Percentiles rank a stretch among this genome's conserved stretches.
These are phyloP conservation scores for Monosporascus cannonballus DNA, from an alignment of 2,329 filamentous ascomycete species.

Conservation along the genomic window DNA sequence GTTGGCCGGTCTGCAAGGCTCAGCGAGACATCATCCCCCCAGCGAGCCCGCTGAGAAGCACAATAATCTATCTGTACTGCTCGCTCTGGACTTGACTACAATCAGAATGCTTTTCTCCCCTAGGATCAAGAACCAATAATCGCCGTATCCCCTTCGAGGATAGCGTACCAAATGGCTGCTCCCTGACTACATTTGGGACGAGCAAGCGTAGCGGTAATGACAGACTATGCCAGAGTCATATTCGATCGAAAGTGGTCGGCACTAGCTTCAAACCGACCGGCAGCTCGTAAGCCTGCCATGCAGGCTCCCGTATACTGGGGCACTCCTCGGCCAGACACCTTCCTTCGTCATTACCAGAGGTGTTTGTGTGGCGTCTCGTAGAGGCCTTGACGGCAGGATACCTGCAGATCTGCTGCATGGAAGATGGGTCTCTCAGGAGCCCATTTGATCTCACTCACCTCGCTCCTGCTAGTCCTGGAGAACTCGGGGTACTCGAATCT, in stretches of 20 bases:
- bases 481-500: constrained; percentile 1
- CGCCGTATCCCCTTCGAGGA: background rate
- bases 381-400: constrained; percentile 40
- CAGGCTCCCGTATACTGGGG: constrained; percentile 33
- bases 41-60: background rate
- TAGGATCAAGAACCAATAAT: background rate
- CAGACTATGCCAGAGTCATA: constrained; percentile 16
- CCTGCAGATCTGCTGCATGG: constrained; percentile 41
- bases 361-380: constrained; percentile 42
- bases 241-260: constrained; percentile 27
- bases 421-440: constrained; percentile 27
- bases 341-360: constrained; percentile 33
- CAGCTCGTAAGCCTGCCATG: constrained; percentile 30
- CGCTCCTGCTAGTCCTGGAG: background rate
- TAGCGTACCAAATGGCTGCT: background rate
- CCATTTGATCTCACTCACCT: background rate
- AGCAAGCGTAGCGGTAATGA: constrained; percentile 15
- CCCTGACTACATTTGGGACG: constrained; percentile 8
- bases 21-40: background rate
- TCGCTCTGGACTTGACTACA: background rate
- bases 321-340: constrained; percentile 28
- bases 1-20: background rate
- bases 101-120: background rate
- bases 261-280: constrained; percentile 25
- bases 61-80: background rate